These are phyloP conservation scores for Metarhizium rileyi DNA, from an alignment of 2,329 filamentous ascomycete genomes.

Conservation along the genomic window DNA sequence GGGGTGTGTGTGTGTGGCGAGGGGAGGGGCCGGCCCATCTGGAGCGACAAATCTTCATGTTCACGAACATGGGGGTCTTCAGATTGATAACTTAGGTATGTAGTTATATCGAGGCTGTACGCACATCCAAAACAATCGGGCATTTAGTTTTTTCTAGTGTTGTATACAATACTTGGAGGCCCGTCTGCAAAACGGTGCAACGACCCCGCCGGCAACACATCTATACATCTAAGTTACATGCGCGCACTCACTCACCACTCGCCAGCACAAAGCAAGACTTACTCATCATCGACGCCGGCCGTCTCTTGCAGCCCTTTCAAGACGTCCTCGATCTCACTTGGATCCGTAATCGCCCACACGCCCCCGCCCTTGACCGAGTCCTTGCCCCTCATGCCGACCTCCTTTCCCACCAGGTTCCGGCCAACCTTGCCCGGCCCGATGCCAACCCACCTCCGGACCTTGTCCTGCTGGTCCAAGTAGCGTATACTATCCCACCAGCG, in stretches of 20 bases:
- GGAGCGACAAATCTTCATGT: too few species aligned
- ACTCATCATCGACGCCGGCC: constrained; percentile 40
- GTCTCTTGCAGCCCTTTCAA: constrained; percentile 57
- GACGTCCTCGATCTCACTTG: constrained; percentile 63
- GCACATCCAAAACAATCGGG: too few species aligned
- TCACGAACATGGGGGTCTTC: too few species aligned
- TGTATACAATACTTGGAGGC: too few species aligned
- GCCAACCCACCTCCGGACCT: constrained; percentile 77
- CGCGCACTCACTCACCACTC: neutral
- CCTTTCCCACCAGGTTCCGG: constrained; percentile 86
- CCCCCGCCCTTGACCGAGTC: constrained; percentile 79
- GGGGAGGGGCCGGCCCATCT: too few species aligned
- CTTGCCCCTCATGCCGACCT: constrained; percentile 75
- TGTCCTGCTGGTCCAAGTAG: constrained; percentile 76
- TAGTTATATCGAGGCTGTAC: too few species aligned
- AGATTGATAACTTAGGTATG: too few species aligned
- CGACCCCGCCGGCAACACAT: neutral
- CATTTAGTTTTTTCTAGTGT: too few species aligned
- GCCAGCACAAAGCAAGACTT: too few species aligned
- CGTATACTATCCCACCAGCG: constrained; percentile 90
- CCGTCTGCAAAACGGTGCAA: too few species aligned
- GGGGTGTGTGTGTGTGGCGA: too few species aligned
- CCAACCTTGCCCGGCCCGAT: constrained; percentile 93
- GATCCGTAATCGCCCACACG: constrained; percentile 84
- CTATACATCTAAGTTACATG: neutral